Evolutionary conservation across 202 grass and related monocot genomes (phyloP).

Genomic region (Saccharum hybrid): DNA sequence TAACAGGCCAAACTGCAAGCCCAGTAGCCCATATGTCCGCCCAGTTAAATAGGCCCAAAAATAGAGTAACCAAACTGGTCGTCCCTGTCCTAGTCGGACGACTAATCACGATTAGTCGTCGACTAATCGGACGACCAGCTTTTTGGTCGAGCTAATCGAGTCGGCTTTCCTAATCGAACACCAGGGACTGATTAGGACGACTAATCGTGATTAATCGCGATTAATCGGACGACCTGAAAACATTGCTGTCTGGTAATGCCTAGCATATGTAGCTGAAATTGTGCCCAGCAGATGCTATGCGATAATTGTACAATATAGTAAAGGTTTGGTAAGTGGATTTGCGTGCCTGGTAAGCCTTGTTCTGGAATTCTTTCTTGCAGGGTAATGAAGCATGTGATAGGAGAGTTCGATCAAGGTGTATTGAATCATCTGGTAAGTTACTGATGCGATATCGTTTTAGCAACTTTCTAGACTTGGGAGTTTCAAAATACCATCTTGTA

Average conservation of each 20-base stretch:
- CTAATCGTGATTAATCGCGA: no score
- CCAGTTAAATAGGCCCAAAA: no score
- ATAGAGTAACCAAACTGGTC: no score
- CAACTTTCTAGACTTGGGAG: background rate
- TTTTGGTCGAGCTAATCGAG: no score
- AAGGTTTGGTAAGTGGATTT: background rate
- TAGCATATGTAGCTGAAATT: background rate
- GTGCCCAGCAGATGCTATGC: background rate
- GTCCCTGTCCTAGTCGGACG: no score
- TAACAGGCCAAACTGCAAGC: no score
- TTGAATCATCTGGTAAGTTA: conserved; percentile 66
- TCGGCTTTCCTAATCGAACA: no score
- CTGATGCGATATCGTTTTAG: conserved; percentile 30
- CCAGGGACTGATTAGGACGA: no score
- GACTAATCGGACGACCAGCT: no score
- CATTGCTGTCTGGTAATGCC: background rate
- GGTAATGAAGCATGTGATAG: conserved; percentile 37
- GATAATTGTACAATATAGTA: conserved; percentile 13
- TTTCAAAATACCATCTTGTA: conserved; percentile 1
- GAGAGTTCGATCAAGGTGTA: conserved; percentile 51
- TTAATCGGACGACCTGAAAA: no score
- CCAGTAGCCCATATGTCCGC: no score
- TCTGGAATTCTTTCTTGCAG: conserved; percentile 52
- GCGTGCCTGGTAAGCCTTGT: conserved; percentile 3
- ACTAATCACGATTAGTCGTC: no score